Evolutionary conservation across 352 stramenopile genomes (phyloP), one percentile per base, ranked within the genome.

Genomic region (Pythium folliculosum): DNA sequence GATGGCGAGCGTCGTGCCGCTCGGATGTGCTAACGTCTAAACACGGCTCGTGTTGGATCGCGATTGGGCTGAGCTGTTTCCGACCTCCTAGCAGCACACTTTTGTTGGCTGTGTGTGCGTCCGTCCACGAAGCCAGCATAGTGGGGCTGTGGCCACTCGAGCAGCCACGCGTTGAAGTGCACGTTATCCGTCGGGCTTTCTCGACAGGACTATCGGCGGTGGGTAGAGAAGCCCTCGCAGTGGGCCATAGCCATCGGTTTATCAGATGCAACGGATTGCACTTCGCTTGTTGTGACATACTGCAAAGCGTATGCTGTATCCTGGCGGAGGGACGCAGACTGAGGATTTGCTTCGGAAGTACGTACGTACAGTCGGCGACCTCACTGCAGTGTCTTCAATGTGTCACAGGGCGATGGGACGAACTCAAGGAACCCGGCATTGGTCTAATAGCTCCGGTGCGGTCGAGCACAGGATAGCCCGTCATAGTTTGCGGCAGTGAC

Each of bases 11-110:
- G 40, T 2, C 40, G 40, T 16, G 40, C 17, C 40, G 4, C 13
- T 47, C 40, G 17, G 17, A 40, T 32, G 35, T 40, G 35, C 44
- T 2, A 50, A 25, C 44, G 44, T 23, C 44, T 50, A 14, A 50
- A 50, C 19, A 50, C 44, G 44, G 44, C 44, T 50, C 21, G 44
- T 50, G 44, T 25, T 50, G 44, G 44, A 50, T 5, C 44, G 40
- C 1, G 8, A n/a, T n/a, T 13, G 37, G 9, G 37, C 37, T 43
- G 37, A 32, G 27, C 27, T 5, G 27, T 32, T 32, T 32, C 5
- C 27, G 27, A 32, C 5, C 27, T 32, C 27, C 27, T 32, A 32
- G 27, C 37, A 43, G 4, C 37, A 43, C 9, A 43, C 37, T 43
- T 47, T 19, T 47, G 8, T 37, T 40, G 35, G 35, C 35, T 40